These are phyloP conservation scores for Brassica carinata DNA, from an alignment of 345 rosid genomes.

Conservation along the genomic window DNA sequence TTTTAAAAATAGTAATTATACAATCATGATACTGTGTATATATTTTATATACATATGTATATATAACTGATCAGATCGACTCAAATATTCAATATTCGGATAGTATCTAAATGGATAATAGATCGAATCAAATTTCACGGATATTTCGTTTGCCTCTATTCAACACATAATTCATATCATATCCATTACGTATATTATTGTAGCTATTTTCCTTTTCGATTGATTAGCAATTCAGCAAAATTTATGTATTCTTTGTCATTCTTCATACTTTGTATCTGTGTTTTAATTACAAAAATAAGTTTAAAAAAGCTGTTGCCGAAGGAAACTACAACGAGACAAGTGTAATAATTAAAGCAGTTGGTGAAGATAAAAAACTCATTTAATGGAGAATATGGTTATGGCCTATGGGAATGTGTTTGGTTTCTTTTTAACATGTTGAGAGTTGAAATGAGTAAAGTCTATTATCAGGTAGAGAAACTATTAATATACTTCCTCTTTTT, in stretches of 20 bases:
- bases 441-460: constrained; percentile 33
- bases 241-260: neutral
- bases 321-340: constrained; percentile 1
- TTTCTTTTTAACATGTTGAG: constrained; percentile 23
- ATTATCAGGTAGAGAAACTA: constrained; percentile 27
- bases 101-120: too few species aligned
- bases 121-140: neutral
- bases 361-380: neutral
- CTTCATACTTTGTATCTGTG: neutral
- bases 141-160: neutral
- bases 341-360: constrained; percentile 17
- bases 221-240: neutral
- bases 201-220: neutral
- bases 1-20: too few species aligned
- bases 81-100: too few species aligned
- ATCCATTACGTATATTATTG: neutral
- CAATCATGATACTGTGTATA: too few species aligned
- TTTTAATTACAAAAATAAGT: neutral
- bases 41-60: too few species aligned
- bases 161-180: neutral
- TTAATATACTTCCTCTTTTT: neutral
- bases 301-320: constrained; percentile 14
- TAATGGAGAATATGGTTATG: constrained; percentile 3
- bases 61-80: too few species aligned
- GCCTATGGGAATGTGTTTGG: constrained; percentile 20